These are phyloP conservation scores for Beauveria sp. DNA, from an alignment of 2,329 filamentous ascomycete genomes.

Conservation along the genomic window DNA sequence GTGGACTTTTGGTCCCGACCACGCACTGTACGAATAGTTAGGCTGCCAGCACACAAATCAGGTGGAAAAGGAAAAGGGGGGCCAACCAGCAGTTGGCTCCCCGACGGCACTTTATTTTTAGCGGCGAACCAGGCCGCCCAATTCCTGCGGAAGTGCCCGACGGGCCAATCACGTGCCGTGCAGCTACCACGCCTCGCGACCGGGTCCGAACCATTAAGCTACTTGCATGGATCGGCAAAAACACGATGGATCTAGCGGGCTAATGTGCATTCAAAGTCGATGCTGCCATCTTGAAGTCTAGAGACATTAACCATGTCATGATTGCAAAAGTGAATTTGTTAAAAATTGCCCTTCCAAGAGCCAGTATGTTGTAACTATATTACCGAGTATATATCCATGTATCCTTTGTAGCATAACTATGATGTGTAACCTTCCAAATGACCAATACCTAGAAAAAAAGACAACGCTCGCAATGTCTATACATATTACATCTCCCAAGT, in stretches of 20 bases:
- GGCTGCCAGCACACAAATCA: too few relatives aligned
- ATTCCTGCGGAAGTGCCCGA: not conserved
- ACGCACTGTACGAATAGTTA: too few relatives aligned
- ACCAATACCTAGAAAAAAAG: not conserved
- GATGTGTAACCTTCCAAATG: not conserved
- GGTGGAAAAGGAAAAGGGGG: not conserved
- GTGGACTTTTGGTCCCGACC: not conserved
- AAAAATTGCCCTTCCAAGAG: not conserved
- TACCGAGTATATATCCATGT: conserved; percentile 1
- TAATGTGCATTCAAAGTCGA: not conserved
- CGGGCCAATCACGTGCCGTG: not conserved
- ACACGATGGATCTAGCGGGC: not conserved
- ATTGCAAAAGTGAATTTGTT: not conserved
- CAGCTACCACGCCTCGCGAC: not conserved
- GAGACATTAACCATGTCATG: not conserved
- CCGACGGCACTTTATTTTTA: not conserved
- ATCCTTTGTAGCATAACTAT: not conserved
- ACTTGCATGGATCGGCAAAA: not conserved
- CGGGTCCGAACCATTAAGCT: not conserved
- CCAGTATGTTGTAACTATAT: not conserved
- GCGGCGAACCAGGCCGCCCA: not conserved
- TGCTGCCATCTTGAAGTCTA: not conserved
- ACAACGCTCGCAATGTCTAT: not conserved
- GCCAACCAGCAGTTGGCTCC: too few relatives aligned
- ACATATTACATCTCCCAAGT: not conserved